phyloP scores from a whole-genome alignment of 1,284 basidiomycete genomes.

The Athelia psychrophila region DNA sequence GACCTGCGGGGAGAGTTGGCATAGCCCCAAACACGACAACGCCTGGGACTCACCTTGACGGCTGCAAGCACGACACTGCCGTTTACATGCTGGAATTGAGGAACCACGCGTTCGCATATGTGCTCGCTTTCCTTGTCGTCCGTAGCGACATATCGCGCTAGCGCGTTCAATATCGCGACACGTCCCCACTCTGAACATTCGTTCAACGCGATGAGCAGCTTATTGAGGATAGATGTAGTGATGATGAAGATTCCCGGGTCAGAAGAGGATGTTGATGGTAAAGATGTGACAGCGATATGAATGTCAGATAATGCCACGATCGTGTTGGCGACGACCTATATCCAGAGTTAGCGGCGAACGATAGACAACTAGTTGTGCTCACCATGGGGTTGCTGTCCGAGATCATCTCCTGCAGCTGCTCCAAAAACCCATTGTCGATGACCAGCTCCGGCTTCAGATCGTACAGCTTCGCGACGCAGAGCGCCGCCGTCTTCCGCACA shows the following conservation, averaged over 20 bases:
- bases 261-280: conserved; percentile 49
- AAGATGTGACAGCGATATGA: conserved; percentile 63
- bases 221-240: conserved; percentile 79
- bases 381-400: conserved; percentile 98
- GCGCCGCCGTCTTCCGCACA: conserved; percentile 94
- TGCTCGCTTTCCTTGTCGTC: conserved; percentile 97
- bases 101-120: conserved; percentile 97
- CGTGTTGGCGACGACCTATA: conserved; percentile 92
- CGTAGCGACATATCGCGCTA: conserved; percentile 79
- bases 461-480: conserved; percentile 96
- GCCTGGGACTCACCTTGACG: conserved; percentile 65
- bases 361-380: conserved; percentile 19
- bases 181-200: conserved; percentile 99
- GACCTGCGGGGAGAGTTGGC: conserved; percentile 49
- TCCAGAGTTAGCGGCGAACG: conserved; percentile 4
- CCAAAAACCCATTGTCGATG: conserved; percentile 93
- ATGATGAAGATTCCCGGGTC: conserved; percentile 79
- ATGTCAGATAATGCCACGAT: conserved; percentile 95
- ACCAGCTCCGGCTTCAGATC: conserved; percentile 95
- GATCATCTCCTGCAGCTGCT: conserved; percentile 87
- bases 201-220: conserved; percentile 92
- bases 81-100: conserved; percentile 98
- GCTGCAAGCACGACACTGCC: conserved; percentile 94
- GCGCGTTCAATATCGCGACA: conserved; percentile 86
- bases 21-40: conserved; percentile 7